Conservation (phyloP, 2,329 filamentous ascomycete genomes). For the Cercospora zeina region DNA sequence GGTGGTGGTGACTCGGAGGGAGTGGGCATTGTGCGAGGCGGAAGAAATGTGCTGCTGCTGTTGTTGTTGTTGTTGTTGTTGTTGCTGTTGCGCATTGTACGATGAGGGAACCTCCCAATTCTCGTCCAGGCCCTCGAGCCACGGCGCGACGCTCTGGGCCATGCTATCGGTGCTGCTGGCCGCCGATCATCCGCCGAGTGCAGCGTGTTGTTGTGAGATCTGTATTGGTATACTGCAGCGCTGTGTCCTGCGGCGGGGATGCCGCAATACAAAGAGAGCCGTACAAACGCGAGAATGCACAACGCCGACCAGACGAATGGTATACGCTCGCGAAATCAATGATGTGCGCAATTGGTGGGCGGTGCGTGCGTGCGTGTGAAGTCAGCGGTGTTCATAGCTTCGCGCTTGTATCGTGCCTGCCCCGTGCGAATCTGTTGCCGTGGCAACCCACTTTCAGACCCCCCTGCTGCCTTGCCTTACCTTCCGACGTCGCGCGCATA, state of each 20-base stretch:
- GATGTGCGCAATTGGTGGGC: slow-evolving; percentile 5
- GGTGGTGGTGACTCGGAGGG: slow-evolving; percentile 38
- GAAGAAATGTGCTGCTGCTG: slow-evolving; percentile 28
- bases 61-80: slow-evolving; percentile 7
- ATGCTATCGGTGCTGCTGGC: slow-evolving; percentile 21
- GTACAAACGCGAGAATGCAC: background rate
- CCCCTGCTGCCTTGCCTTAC: slow-evolving; percentile 13
- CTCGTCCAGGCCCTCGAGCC: slow-evolving; percentile 79
- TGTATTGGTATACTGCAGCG: background rate
- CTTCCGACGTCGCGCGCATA: background rate
- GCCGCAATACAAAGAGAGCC: background rate
- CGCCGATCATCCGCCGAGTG: slow-evolving; percentile 22
- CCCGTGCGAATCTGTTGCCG: slow-evolving; percentile 7
- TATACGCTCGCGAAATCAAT: slow-evolving; percentile 2
- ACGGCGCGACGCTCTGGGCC: slow-evolving; percentile 57
- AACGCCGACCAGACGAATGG: background rate
- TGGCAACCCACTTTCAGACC: slow-evolving; percentile 3
- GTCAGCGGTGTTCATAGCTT: slow-evolving; percentile 8
- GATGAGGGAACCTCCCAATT: slow-evolving; percentile 32
- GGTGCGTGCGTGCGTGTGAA: slow-evolving; percentile 9
- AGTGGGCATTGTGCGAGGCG: slow-evolving; percentile 34
- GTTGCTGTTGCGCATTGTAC: background rate
- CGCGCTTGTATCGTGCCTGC: slow-evolving; percentile 7
- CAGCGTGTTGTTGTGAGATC: slow-evolving; percentile 29
- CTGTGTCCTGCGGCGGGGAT: background rate